Percentiles rank a stretch among this genome's conserved stretches.
phyloP scores from a whole-genome alignment of 257 asterid species.

The Fraxinus anomala region DNA sequence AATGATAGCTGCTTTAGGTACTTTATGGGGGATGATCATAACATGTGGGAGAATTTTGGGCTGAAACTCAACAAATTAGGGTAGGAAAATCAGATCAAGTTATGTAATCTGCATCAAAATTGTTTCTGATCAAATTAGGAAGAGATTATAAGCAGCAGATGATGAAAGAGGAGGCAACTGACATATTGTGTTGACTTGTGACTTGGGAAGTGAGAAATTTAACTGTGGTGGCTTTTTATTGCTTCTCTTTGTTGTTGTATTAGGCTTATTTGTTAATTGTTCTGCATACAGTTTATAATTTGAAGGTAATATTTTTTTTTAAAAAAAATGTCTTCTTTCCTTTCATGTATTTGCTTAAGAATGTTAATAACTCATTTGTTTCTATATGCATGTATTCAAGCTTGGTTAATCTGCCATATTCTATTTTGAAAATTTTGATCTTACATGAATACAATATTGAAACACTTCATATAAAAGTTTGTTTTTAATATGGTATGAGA shows the following conservation, averaged over 20 bases:
- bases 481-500: neutral
- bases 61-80: conserved; percentile 31
- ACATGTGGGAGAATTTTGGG: conserved; percentile 58
- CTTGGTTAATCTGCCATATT: neutral
- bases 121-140: neutral
- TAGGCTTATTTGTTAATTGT: neutral
- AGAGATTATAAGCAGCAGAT: conserved; percentile 10
- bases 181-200: conserved; percentile 4
- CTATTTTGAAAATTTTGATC: neutral
- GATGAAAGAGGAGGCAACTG: neutral
- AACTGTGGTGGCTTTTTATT: neutral
- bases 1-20: conserved; percentile 66
- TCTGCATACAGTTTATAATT: neutral
- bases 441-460: no score
- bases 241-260: neutral
- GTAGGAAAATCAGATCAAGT: conserved; percentile 3
- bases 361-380: conserved; percentile 1
- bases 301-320: neutral
- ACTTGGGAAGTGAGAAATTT: conserved; percentile 2
- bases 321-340: neutral
- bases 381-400: neutral
- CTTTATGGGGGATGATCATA: conserved; percentile 62
- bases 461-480: neutral
- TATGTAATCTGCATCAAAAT: neutral
- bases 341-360: neutral